Base-by-base conservation (phyloP, 2,329 filamentous ascomycete genomes). In the Microdochium paspali region DNA sequence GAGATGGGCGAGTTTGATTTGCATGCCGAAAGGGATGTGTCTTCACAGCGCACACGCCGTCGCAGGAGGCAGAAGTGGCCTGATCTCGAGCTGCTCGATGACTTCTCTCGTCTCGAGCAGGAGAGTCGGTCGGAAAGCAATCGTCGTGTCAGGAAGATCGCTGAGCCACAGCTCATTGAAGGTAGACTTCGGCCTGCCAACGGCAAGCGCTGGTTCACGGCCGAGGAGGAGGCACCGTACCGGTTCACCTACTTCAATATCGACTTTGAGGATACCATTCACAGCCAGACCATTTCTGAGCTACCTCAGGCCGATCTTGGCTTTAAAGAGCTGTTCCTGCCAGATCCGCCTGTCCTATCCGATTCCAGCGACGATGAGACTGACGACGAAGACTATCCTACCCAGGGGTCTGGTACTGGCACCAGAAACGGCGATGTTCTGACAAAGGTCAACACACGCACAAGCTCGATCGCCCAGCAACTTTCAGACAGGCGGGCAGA, bases 201-300 rank as follows among this genome's bases (percentile, higher is more conserved):
- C 53, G 35, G 35, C 35, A 79, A 78, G 55, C 79, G 79, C 13
- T 98, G 91, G 91, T 91, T 89, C 62, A 80, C 85, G 32, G 82
- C 87, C 46, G 87, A 93, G 53, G 90, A 95, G 51, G 91, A 96
- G 54, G 82, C 85, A 0, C 93, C 93, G 0, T 97, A 94, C 63
- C 80, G 93, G 24, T 98, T 96, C 64, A 97, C 93, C 0, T 98
- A 98, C 65, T 98, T 98, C 74, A 97, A 97, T 64, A 93, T 97
- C 62, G 89, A 95, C 53, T 89, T 97, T 48, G 85, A 89, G 58
- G 94, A 87, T 64, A 98, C 93, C 0, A 94, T 98, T 51, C 93
- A 98, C 65, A 93, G 90, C 50, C 88, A 95, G 65, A 93, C 86
- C 1, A 95, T 98, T 49, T 95, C 90, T 2, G 93, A 96, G 62